Percentiles rank a stretch among this genome's conserved stretches.
phyloP scores from a whole-genome alignment of 1,139 yeast genomes.

The Kurtzmaniella quercitrusa region DNA sequence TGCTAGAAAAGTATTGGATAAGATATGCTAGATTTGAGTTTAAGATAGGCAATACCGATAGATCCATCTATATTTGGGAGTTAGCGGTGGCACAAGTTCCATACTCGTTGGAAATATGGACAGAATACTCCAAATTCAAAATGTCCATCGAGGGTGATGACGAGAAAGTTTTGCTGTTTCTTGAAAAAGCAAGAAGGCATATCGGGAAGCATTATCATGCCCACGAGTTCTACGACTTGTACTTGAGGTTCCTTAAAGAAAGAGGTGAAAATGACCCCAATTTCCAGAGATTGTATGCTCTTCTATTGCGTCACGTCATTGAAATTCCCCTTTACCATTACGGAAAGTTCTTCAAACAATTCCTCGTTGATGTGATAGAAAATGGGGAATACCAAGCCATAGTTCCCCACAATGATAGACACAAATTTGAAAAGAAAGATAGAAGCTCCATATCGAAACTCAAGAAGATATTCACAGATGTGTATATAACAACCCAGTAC shows the following conservation, averaged over 20 bases:
- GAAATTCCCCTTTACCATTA: constrained; percentile 79
- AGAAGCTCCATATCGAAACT: constrained; percentile 25
- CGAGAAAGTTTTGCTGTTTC: constrained; percentile 35
- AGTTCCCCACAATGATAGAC: constrained; percentile 18
- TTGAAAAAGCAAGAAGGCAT: constrained; percentile 56
- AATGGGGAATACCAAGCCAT: constrained; percentile 13
- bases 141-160: constrained; percentile 33
- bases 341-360: constrained; percentile 46
- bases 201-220: constrained; percentile 75
- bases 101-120: constrained; percentile 70
- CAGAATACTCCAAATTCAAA: constrained; percentile 54
- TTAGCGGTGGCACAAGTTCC: constrained; percentile 49
- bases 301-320: constrained; percentile 54
- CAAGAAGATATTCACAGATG: constrained; percentile 45
- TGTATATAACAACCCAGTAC: constrained; percentile 58
- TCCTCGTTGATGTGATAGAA: constrained; percentile 14
- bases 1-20: constrained; percentile 75
- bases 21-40: constrained; percentile 68
- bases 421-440: constrained; percentile 11
- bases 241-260: constrained; percentile 50
- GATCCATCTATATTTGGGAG: constrained; percentile 26
- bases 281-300: constrained; percentile 33
- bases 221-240: constrained; percentile 72
- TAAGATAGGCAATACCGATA: constrained; percentile 49
- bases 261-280: constrained; percentile 27